Percentiles rank a stretch among this genome's conserved stretches.
Evolutionary conservation across 1,284 basidiomycete genomes (phyloP).

Genomic region (Inonotus obliquus): DNA sequence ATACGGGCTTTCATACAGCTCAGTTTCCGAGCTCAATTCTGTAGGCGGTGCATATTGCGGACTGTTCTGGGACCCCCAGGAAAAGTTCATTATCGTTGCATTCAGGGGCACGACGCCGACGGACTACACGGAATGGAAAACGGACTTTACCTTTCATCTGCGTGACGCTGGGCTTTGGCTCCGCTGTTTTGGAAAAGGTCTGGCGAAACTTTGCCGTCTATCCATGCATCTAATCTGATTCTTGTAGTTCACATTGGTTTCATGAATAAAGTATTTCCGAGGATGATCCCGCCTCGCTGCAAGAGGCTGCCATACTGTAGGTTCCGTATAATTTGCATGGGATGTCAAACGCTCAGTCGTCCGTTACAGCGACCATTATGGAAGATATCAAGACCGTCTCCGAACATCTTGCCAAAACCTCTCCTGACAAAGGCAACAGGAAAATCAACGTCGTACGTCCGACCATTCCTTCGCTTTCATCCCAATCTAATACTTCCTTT

Average conservation of each 20-base stretch:
- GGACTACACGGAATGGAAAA: slow-evolving; percentile 32
- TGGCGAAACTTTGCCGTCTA: neutral
- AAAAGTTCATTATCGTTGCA: slow-evolving; percentile 25
- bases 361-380: slow-evolving; percentile 21
- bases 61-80: slow-evolving; percentile 23
- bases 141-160: slow-evolving; percentile 29
- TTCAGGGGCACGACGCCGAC: slow-evolving; percentile 31
- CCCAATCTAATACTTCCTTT: neutral
- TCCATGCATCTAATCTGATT: neutral
- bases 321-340: neutral
- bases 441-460: slow-evolving; percentile 24
- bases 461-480: neutral
- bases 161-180: slow-evolving; percentile 24
- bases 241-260: slow-evolving; percentile 27
- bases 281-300: slow-evolving; percentile 17
- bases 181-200: slow-evolving; percentile 24
- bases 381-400: slow-evolving; percentile 21
- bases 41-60: slow-evolving; percentile 23
- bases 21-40: slow-evolving; percentile 26
- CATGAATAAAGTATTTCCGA: slow-evolving; percentile 26
- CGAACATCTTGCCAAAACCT: slow-evolving; percentile 11
- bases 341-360: neutral
- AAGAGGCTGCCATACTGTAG: slow-evolving; percentile 23
- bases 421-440: slow-evolving; percentile 19
- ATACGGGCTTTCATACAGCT: slow-evolving; percentile 21